These are phyloP conservation scores for Domatiomyces globalis DNA, from an alignment of 2,329 filamentous ascomycete genomes.

Conservation along the genomic window DNA sequence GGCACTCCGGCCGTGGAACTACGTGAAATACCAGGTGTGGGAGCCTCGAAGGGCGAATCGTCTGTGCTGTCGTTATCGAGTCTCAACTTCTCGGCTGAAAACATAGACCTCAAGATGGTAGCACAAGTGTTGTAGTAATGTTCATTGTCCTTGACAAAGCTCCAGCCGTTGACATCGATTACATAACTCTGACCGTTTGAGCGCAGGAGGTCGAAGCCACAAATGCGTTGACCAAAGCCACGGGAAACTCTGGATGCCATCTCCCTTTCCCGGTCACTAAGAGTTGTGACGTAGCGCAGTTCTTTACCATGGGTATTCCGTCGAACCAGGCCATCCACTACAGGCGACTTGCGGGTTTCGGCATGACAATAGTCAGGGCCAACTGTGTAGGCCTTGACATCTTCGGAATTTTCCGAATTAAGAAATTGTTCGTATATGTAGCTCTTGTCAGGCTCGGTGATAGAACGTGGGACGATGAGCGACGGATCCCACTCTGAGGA, in stretches of 20 bases:
- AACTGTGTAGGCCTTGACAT: slow-evolving; percentile 97
- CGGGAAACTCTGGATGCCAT: slow-evolving; percentile 83
- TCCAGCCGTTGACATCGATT: slow-evolving; percentile 99
- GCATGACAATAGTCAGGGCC: slow-evolving; percentile 87
- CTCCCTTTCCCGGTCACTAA: slow-evolving; percentile 64
- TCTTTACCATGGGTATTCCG: slow-evolving; percentile 97
- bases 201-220: slow-evolving; percentile 85
- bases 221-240: slow-evolving; percentile 87
- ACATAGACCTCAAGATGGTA: slow-evolving; percentile 73
- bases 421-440: slow-evolving; percentile 98
- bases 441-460: slow-evolving; percentile 66
- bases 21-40: slow-evolving; percentile 17
- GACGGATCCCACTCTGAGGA: slow-evolving; percentile 84
- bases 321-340: slow-evolving; percentile 88
- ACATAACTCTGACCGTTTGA: slow-evolving; percentile 86
- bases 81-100: slow-evolving; percentile 59
- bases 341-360: slow-evolving; percentile 91
- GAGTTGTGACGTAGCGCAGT: slow-evolving; percentile 79
- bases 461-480: slow-evolving; percentile 60
- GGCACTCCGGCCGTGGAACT: slow-evolving; percentile 18
- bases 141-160: slow-evolving; percentile 98
- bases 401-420: slow-evolving; percentile 89
- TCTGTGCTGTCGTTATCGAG: slow-evolving; percentile 22
- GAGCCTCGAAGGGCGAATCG: slow-evolving; percentile 22
- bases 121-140: slow-evolving; percentile 93